Evolutionary conservation across 225 moss, liverwort and hornwort species (phyloP).

Genomic region (Physcomitrium patens): DNA sequence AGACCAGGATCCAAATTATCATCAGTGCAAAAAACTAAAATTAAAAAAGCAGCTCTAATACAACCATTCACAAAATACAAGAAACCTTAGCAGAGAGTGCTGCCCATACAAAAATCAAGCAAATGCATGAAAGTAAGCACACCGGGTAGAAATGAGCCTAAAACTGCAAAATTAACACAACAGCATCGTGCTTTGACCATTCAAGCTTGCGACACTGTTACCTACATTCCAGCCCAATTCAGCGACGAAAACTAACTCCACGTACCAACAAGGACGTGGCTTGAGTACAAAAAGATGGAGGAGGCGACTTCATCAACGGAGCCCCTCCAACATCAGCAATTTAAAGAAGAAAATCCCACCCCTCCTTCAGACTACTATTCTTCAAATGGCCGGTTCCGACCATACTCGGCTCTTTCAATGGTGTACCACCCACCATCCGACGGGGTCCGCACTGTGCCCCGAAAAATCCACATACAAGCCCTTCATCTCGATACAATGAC

Average conservation of each 20-base stretch:
- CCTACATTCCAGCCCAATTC: conserved; percentile 26
- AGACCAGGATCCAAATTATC: too few relatives aligned
- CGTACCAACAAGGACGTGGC: conserved; percentile 39
- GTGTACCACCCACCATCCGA: conserved; percentile 25
- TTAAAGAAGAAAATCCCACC: conserved; percentile 19
- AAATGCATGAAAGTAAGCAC: too few relatives aligned
- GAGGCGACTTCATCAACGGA: conserved; percentile 35
- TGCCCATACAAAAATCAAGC: too few relatives aligned
- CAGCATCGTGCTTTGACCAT: conserved; percentile 24
- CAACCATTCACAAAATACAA: too few relatives aligned
- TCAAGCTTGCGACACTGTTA: conserved; percentile 35
- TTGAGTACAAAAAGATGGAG: conserved; percentile 49
- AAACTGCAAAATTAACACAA: conserved; percentile 30
- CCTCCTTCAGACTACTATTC: conserved; percentile 13
- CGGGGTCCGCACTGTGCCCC: conserved; percentile 11
- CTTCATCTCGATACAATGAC: conserved; percentile 41
- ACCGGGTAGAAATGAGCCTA: too few relatives aligned
- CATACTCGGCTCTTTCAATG: conserved; percentile 29
- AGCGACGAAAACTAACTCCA: conserved; percentile 36
- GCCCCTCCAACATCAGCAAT: conserved; percentile 36
- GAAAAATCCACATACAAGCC: not conserved
- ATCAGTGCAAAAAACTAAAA: too few relatives aligned
- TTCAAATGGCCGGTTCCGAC: conserved; percentile 49
- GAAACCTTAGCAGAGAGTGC: too few relatives aligned
- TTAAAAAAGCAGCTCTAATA: too few relatives aligned